These are phyloP conservation scores for Cryptococcus neoformans DNA, from an alignment of 1,284 basidiomycete genomes.

Conservation along the genomic window DNA sequence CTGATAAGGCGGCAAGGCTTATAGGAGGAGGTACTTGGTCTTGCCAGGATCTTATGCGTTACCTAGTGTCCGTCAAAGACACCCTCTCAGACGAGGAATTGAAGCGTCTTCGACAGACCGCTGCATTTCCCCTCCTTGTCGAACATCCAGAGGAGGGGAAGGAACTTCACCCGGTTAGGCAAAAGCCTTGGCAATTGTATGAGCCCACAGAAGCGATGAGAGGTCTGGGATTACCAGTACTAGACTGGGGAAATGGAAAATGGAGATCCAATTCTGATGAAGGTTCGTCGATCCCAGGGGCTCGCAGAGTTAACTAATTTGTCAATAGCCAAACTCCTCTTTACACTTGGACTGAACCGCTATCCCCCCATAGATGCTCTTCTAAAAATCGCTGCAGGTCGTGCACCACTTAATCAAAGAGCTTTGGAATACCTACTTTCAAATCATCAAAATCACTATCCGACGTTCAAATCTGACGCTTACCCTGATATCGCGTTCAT, in stretches of 20 bases:
- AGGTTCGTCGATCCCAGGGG: conserved; percentile 54
- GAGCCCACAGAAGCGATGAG: conserved; percentile 77
- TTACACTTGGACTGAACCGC: conserved; percentile 70
- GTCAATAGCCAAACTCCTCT: conserved; percentile 72
- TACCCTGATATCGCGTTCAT: conserved; percentile 70
- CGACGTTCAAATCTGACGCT: conserved; percentile 58
- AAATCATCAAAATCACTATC: conserved; percentile 63
- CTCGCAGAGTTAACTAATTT: conserved; percentile 2
- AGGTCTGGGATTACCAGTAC: conserved; percentile 69
- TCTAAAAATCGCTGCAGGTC: conserved; percentile 63
- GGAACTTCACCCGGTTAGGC: conserved; percentile 47
- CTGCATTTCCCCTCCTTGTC: conserved; percentile 71
- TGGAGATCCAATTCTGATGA: conserved; percentile 81
- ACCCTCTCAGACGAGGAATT: conserved; percentile 67
- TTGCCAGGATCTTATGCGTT: conserved; percentile 63
- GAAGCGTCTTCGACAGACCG: conserved; percentile 69
- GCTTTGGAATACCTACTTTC: conserved; percentile 78
- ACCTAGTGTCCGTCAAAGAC: conserved; percentile 80
- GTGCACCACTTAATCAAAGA: conserved; percentile 35
- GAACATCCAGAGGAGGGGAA: conserved; percentile 33
- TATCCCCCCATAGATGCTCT: conserved; percentile 68
- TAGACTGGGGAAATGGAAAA: conserved; percentile 83
- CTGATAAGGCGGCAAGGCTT: conserved; percentile 11
- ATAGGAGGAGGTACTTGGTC: conserved; percentile 47
- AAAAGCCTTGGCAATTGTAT: conserved; percentile 70